A percentile compares a stretch with the other conserved stretches of the same genome.
These are phyloP conservation scores for Heracleum sosnowskyi DNA, from an alignment of 129 eudicot genomes.

Conservation along the genomic window DNA sequence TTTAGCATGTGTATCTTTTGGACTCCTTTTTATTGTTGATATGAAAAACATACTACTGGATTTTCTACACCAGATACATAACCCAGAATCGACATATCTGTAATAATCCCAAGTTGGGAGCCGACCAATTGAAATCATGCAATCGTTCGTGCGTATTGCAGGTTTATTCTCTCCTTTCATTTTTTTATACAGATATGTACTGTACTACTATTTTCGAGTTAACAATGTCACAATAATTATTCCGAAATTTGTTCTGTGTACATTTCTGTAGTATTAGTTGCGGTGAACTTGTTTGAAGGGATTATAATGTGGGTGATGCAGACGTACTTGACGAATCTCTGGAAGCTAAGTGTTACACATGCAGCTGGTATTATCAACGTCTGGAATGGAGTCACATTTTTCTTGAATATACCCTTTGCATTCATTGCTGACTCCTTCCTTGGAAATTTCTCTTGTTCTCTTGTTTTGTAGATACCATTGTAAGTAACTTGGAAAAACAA, in stretches of 20 bases:
- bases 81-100: background rate
- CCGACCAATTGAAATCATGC: background rate
- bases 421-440: background rate
- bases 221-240: background rate
- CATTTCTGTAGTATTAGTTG: background rate
- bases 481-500: too few relatives aligned
- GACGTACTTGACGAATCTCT: conserved; percentile 1
- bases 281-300: background rate
- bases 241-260: background rate
- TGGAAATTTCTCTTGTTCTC: background rate
- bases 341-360: conserved; percentile 1
- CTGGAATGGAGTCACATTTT: background rate
- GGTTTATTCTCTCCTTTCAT: background rate
- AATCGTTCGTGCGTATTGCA: background rate
- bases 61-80: background rate
- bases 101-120: background rate
- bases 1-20: background rate
- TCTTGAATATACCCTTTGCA: background rate
- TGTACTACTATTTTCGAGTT: background rate
- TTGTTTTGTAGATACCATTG: background rate
- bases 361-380: conserved; percentile 1
- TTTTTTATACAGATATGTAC: background rate
- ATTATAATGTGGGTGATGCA: background rate
- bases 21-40: too few relatives aligned
- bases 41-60: background rate